Base-by-base conservation (phyloP, 495 filamentous ascomycete species). In the Penicillium lividum region DNA sequence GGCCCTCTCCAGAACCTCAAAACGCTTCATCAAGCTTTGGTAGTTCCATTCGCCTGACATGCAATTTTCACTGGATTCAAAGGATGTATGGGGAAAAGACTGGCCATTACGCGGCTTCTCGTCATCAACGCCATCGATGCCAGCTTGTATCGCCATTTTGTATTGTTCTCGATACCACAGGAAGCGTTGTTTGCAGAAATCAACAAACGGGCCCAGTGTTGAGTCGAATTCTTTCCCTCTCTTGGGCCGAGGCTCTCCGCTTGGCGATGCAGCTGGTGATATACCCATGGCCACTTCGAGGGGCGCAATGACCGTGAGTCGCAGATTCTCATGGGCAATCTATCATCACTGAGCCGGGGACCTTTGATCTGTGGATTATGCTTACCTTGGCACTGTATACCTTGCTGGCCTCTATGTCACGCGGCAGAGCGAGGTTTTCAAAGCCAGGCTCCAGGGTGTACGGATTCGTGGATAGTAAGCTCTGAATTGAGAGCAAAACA, bases 401-500 rank as follows among this genome's bases (percentile, higher is more conserved):
- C 57, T 86, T 81, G 71, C 90, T 90, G 48, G 86, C 82, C 68
- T 88, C 84, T 74, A 89, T 86, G 66, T 96, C 89, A 80, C 72
- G 22, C 13, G 8, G 33, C 9, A 11, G 33, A 8, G 8, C 86
- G 18, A 86, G 83, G 51, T 88, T 82, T 63, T 97, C 94, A 63
- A 89, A 97, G 8, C 94, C 94, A 16, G 94, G 94, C 67, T 98
- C 94, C 62, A 97, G 96, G 71, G 94, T 91, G 71, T 96, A 98
- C 0, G 94, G 94, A 68, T 97, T 96, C 25, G 84, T 74, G 1
- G 92, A 95, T 87, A 98, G 92, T 29, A 98, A 77, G 66, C 92
- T 97, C 71, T 98, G 94, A 53, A 98, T 97, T 5, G 94, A 98
- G 31, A 98, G 84, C 31, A 98, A 71, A 50, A 97, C 89, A 1